These are phyloP conservation scores for Solanum gracilifrons DNA, from an alignment of 257 asterid genomes.

Conservation along the genomic window DNA sequence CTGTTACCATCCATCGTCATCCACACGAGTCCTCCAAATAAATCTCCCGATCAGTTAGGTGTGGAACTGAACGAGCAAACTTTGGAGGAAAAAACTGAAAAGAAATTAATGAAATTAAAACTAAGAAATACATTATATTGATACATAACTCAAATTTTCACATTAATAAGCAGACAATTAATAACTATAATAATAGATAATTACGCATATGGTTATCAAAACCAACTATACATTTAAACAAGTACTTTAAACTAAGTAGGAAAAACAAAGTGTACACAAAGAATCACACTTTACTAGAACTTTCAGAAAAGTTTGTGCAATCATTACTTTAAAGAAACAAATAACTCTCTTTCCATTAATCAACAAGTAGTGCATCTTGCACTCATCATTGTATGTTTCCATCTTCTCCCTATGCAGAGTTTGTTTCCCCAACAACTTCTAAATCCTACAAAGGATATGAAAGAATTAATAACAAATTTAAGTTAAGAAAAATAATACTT, in stretches of 20 bases:
- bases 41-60: not conserved
- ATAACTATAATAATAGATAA: not conserved
- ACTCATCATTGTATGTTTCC: not conserved
- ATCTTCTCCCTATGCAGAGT: not conserved
- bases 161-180: not conserved
- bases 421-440: not conserved
- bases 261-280: not conserved
- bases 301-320: not conserved
- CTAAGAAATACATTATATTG: not conserved
- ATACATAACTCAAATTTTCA: not conserved
- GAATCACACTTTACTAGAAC: not conserved
- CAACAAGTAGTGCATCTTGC: not conserved
- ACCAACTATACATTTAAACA: not conserved
- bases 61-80: not conserved
- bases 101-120: not conserved
- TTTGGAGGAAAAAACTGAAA: not conserved
- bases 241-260: not conserved
- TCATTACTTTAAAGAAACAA: constrained; percentile 17
- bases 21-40: not conserved
- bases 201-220: not conserved
- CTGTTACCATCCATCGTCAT: not conserved
- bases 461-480: not conserved
- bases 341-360: not conserved
- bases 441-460: not conserved
- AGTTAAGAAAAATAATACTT: not conserved